These are phyloP conservation scores for Erythrobasidium hasegawianum DNA, from an alignment of 1,284 basidiomycete species.

Conservation along the genomic window DNA sequence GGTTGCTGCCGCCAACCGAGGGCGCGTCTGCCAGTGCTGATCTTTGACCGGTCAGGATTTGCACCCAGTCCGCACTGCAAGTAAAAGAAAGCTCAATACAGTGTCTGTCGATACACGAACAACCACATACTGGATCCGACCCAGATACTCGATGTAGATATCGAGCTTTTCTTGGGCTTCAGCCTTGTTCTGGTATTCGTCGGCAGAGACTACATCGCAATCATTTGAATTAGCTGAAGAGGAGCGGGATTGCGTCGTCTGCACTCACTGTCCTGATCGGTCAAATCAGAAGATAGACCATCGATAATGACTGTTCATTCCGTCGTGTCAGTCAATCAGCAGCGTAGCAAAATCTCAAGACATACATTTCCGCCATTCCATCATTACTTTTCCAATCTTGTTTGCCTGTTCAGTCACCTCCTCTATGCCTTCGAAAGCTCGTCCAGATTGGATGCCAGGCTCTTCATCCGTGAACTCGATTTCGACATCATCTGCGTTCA, in stretches of 20 bases:
- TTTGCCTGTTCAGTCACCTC: slow-evolving; percentile 37
- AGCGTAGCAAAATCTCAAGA: not conserved
- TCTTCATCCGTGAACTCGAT: slow-evolving; percentile 28
- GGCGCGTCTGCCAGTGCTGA: slow-evolving; percentile 19
- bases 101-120: too few relatives aligned
- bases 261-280: slow-evolving; percentile 24
- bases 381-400: slow-evolving; percentile 34
- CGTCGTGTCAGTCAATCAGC: not conserved
- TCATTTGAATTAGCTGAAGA: too few relatives aligned
- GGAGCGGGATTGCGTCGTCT: too few relatives aligned
- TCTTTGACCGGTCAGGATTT: slow-evolving; percentile 22
- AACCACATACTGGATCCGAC: slow-evolving; percentile 11
- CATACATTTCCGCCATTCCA: slow-evolving; percentile 29
- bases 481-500: slow-evolving; percentile 36
- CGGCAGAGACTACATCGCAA: slow-evolving; percentile 41
- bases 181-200: slow-evolving; percentile 42
- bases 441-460: slow-evolving; percentile 34
- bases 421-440: slow-evolving; percentile 37
- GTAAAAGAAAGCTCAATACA: too few relatives aligned
- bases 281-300: slow-evolving; percentile 1
- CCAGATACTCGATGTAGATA: slow-evolving; percentile 35
- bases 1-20: not conserved
- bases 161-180: slow-evolving; percentile 40
- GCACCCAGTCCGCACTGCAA: slow-evolving; percentile 21
- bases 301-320: slow-evolving; percentile 16